Percentiles rank a stretch among this genome's conserved stretches.
Conservation (phyloP, 306 rosid genomes). For the Prosopis cineraria region DNA sequence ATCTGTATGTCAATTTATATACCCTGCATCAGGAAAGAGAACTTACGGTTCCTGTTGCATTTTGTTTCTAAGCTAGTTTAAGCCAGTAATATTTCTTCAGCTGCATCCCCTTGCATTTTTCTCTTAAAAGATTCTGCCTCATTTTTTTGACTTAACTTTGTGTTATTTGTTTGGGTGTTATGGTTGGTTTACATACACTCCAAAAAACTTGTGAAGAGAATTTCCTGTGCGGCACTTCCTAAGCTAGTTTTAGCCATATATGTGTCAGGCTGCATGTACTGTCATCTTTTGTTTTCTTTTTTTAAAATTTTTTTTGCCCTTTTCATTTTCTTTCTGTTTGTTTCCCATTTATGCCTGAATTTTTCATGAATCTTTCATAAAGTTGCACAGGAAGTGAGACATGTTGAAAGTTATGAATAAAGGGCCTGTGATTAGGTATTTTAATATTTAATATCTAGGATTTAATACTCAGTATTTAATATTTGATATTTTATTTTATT, state of each 20-base stretch:
- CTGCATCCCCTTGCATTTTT: background rate
- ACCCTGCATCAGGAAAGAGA: too few relatives aligned
- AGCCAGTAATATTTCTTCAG: background rate
- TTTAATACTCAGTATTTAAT: too few relatives aligned
- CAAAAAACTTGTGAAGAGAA: background rate
- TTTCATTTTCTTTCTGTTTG: background rate
- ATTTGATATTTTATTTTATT: too few relatives aligned
- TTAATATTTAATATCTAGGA: too few relatives aligned
- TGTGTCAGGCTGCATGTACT: background rate
- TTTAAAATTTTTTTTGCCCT: background rate
- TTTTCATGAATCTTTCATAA: background rate
- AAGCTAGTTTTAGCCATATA: background rate
- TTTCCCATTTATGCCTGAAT: background rate
- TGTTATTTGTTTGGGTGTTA: background rate
- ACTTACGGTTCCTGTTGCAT: too few relatives aligned
- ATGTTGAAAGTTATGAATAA: too few relatives aligned
- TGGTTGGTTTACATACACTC: background rate
- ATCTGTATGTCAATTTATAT: too few relatives aligned
- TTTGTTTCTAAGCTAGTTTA: background rate
- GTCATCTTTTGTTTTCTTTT: background rate
- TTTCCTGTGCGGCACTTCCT: background rate
- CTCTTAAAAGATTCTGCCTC: background rate
- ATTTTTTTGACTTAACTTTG: background rate
- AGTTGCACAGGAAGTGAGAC: background rate
- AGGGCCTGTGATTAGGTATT: too few relatives aligned